Evolutionary conservation across 805 yeast genomes (phyloP).

Genomic region (Suhomyces kilbournensis): DNA sequence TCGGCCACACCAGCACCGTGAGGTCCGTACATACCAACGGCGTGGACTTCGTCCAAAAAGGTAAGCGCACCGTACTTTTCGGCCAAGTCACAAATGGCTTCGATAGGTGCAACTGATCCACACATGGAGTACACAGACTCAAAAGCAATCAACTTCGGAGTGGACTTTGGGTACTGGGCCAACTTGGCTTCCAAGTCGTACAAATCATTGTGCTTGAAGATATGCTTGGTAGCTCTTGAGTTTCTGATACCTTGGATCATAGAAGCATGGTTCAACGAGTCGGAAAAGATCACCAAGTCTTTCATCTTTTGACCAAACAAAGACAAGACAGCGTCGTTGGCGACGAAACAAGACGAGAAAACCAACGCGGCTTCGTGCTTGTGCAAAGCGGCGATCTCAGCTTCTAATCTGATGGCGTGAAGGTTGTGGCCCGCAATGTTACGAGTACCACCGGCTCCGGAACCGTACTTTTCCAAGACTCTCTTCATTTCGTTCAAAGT

Average conservation of each 20-base stretch:
- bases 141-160: constrained; percentile 94
- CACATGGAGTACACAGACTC: constrained; percentile 98
- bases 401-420: constrained; percentile 84
- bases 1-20: constrained; percentile 99
- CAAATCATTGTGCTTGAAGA: constrained; percentile 89
- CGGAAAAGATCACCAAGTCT: constrained; percentile 87
- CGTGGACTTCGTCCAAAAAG: constrained; percentile 97
- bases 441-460: constrained; percentile 99
- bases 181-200: constrained; percentile 76
- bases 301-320: constrained; percentile 88
- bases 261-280: constrained; percentile 92
- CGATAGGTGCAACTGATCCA: constrained; percentile 94
- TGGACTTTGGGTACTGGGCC: constrained; percentile 75
- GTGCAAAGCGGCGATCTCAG: constrained; percentile 85
- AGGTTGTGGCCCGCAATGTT: constrained; percentile 97
- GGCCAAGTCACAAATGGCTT: constrained; percentile 89
- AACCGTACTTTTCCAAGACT: constrained; percentile 85
- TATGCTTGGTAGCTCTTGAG: constrained; percentile 82
- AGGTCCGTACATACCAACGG: constrained; percentile 98
- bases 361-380: constrained; percentile 94
- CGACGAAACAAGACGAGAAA: constrained; percentile 93
- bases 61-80: constrained; percentile 97
- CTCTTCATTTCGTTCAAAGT: constrained; percentile 75
- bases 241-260: constrained; percentile 96
- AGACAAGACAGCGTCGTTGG: constrained; percentile 92